Evolutionary conservation across 148 eudicot species (phyloP), one percentile per base, ranked within the genome.

Genomic region (Diospyros kaki): DNA sequence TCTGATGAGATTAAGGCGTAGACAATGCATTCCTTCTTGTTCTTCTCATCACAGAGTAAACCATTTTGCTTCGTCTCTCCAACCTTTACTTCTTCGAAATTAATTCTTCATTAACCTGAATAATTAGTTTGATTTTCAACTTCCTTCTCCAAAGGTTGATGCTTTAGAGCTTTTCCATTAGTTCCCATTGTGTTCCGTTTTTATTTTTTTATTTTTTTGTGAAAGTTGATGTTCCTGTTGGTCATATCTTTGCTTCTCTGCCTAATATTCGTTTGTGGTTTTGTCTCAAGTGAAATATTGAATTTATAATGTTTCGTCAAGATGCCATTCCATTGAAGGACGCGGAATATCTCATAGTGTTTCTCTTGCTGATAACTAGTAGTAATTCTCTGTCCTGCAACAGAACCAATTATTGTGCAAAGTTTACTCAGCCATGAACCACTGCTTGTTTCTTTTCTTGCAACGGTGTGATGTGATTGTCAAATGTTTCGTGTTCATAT

Each of bases 1-100:
- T 61, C 80, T 85, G 70, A 93, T 91, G 97, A 88, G 89, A 87
- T 84, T 83, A 76, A 86, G 90, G 85, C 85, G 76, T 76, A 86
- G 82, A 71, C 87, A 79, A 79, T 88, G 85, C 80, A 79, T 88
- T 68, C 87, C 88, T 79, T 89, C 89, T 77, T 86, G 89, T 66
- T 83, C 85, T 71, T 88, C 87, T 75, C 83, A 84, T 68, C 80
- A 56, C 42, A 77, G 82, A 80, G 92, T 91, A 86, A 86, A 89
- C 82, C 64, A 11, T 46, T 43, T 11, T 44, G 8, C 13, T 17
- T 48, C 44, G 18, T 66, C 2, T 9, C 38, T 5, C 39, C 9
- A 13, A 4, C 43, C 5, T 61, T 46, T 28, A 15, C 18, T 46
- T 4, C 7, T 64, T 51, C 12, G 54, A 2, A 60, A 73, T 64